Conservation (phyloP, 2,329 filamentous ascomycete species). For the Aspergillus aculeatus region DNA sequence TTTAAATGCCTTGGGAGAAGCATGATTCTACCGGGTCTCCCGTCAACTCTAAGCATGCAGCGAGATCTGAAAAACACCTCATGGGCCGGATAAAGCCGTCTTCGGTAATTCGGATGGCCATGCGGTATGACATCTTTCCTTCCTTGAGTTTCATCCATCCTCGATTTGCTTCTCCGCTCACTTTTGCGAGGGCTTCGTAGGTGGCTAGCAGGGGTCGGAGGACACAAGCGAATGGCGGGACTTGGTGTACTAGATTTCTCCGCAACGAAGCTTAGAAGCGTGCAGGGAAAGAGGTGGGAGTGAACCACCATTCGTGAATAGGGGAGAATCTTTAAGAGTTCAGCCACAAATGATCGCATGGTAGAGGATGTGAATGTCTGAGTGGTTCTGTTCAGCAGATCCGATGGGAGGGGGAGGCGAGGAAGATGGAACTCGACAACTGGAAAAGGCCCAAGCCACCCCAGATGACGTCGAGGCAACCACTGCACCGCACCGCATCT, state of each 20-base stretch:
- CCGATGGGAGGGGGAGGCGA: not conserved
- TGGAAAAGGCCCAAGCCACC: not conserved
- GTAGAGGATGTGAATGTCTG: not conserved
- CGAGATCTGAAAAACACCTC: not conserved
- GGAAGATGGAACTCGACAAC: no score
- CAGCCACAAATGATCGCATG: not conserved
- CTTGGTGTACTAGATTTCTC: not conserved
- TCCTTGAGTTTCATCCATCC: not conserved
- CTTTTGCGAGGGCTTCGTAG: not conserved
- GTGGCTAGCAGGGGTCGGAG: not conserved
- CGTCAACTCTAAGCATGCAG: no score
- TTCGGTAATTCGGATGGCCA: not conserved
- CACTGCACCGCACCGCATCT: no score
- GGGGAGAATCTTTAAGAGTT: not conserved
- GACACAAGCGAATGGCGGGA: not conserved
- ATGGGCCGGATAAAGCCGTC: not conserved
- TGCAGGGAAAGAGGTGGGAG: not conserved
- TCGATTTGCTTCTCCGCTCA: no score
- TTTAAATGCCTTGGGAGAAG: no score
- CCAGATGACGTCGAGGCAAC: conserved; percentile 2
- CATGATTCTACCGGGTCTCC: no score
- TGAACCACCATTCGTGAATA: not conserved
- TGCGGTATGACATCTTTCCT: not conserved
- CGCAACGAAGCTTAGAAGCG: not conserved
- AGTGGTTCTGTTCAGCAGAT: not conserved